Evolutionary conservation across 495 filamentous ascomycete species (phyloP).

Genomic region (Aspergillus sparsus): DNA sequence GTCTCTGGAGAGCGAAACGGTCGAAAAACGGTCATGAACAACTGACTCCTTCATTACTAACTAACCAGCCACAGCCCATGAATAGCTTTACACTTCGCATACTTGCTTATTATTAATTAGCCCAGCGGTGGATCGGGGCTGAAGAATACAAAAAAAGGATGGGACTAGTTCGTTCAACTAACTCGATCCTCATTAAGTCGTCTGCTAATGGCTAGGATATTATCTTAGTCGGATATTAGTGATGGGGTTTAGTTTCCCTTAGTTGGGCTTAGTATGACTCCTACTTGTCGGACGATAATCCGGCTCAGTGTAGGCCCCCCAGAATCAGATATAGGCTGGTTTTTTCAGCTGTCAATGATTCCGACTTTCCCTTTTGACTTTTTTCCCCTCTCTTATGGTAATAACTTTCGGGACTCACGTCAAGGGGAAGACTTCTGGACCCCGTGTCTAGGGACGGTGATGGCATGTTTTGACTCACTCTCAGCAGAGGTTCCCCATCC

Average conservation of each 20-base stretch:
- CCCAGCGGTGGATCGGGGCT: background rate
- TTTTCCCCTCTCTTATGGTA: background rate
- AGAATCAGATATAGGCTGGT: background rate
- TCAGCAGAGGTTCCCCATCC: background rate
- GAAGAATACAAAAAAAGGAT: background rate
- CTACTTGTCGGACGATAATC: background rate
- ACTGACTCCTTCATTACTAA: background rate
- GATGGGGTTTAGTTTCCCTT: background rate
- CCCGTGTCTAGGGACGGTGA: background rate
- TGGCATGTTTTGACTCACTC: background rate
- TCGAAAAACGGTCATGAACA: background rate
- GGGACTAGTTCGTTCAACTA: background rate
- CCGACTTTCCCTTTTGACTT: background rate
- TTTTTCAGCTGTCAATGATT: conserved; percentile 1
- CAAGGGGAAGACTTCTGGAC: background rate
- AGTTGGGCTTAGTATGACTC: background rate
- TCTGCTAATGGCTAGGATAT: background rate
- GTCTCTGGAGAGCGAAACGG: background rate
- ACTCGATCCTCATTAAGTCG: background rate
- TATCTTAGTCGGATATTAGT: background rate
- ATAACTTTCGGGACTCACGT: background rate
- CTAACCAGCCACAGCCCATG: too few relatives aligned
- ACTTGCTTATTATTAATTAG: too few relatives aligned
- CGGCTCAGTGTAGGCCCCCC: background rate
- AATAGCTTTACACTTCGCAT: too few relatives aligned